Base-by-base conservation (phyloP, 2,329 filamentous ascomycete species). In the Helotiales sp. region DNA sequence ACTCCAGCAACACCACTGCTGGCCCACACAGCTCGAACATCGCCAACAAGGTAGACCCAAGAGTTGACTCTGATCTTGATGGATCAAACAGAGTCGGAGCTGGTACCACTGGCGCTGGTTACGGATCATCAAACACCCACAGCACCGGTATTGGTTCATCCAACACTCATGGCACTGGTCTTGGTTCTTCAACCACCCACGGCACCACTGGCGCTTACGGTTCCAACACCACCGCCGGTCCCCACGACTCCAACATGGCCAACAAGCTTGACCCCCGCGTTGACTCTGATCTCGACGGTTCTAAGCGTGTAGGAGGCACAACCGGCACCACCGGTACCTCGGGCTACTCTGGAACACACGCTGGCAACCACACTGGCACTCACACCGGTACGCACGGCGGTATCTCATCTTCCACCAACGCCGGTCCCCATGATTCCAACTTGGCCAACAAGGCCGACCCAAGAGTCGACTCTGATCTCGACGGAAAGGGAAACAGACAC, bases 361-460 rank as follows among this genome's bases (percentile, higher is more conserved):
- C 50, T 1, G 58, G 55, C 4, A 58, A 64, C 61, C 57, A 58
- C 34, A 13, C 34, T 17, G 57, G 49, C 13, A 52, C 60, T 15
- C 54, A 66, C 55, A 67, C 63, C 20, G 72, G 71, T n/a, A 67
- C 62, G 30, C 50, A 60, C 32, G 71, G 72, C 20, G 75, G 73
- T 20, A 63, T 74, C 4, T 72, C 72, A 10, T 62, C 73, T 57
- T 76, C 74, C 22, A 77, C 75, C 43, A 80, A 78, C 22, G 76
- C 76, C 20, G 79, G 79, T 3, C 79, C 79, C 15, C 80, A 81
- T 62, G 68, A 77, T 61, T 64, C 64, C 22, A 71, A 71, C 45
- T 0, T 74, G 1, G 77, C 78, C 22, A 87, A 87, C 76, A 82
- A 83, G 57, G 72, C 76, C 10, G 63, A 54, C 43, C 61, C 61